These are phyloP conservation scores for Verticillium tricorpus DNA, from an alignment of 2,329 filamentous ascomycete genomes.

Conservation along the genomic window DNA sequence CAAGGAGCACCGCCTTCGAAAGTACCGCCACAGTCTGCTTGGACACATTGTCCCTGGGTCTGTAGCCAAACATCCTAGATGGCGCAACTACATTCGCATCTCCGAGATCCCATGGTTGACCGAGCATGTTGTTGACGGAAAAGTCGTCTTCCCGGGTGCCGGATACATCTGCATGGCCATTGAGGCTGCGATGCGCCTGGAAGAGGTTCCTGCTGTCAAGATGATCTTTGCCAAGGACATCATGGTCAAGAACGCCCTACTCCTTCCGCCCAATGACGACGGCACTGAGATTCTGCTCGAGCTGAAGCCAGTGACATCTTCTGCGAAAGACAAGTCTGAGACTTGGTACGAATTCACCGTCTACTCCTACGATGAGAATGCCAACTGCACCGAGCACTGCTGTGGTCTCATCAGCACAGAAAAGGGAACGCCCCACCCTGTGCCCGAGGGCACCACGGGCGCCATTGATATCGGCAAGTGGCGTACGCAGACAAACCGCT, in stretches of 20 bases:
- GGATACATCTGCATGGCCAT: conserved; percentile 27
- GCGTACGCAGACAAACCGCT: conserved; percentile 16
- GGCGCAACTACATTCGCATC: conserved; percentile 25
- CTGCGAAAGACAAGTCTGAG: conserved; percentile 16
- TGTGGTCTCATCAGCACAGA: conserved; percentile 15
- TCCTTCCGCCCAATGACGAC: conserved; percentile 16
- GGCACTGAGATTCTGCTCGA: conserved; percentile 19
- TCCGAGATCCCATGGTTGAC: conserved; percentile 27
- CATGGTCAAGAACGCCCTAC: conserved; percentile 17
- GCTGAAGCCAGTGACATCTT: conserved; percentile 15
- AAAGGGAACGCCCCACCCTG: conserved; percentile 8
- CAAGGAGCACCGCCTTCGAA: conserved; percentile 16
- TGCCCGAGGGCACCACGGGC: conserved; percentile 7
- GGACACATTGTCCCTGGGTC: conserved; percentile 14
- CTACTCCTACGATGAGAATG: conserved; percentile 19
- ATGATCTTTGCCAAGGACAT: conserved; percentile 15
- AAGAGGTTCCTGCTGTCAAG: conserved; percentile 11
- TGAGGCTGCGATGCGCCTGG: conserved; percentile 18
- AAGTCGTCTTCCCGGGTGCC: conserved; percentile 25
- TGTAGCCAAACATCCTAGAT: conserved; percentile 17
- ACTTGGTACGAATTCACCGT: conserved; percentile 19
- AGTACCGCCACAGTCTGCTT: conserved; percentile 21
- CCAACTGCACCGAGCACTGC: conserved; percentile 18
- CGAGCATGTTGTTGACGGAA: conserved; percentile 24
- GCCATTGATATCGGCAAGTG: conserved; percentile 7